These are phyloP conservation scores for Diaporthe sp. DNA, from an alignment of 2,329 filamentous ascomycete species.

Conservation along the genomic window DNA sequence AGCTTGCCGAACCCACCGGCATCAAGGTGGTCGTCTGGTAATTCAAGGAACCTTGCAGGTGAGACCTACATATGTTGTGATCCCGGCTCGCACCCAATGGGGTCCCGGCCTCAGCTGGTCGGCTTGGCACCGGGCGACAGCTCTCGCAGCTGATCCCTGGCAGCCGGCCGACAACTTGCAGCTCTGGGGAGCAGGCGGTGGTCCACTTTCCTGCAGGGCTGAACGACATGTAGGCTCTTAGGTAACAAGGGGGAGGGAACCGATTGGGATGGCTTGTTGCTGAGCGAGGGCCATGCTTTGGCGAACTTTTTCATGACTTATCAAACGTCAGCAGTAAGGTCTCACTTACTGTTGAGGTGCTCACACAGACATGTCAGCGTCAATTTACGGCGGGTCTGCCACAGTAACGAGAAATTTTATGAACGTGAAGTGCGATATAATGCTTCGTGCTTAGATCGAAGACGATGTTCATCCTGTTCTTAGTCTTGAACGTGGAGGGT, in stretches of 20 bases:
- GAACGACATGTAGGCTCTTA: not conserved
- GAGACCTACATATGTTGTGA: conserved; percentile 25
- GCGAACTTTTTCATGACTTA: not conserved
- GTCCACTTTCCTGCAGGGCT: conserved; percentile 27
- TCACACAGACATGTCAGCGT: conserved; percentile 1
- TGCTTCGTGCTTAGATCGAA: not conserved
- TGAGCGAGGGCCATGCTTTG: conserved; percentile 25
- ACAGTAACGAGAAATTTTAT: not conserved
- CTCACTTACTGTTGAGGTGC: conserved; percentile 7
- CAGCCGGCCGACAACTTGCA: conserved; percentile 24
- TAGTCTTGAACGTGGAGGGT: not conserved
- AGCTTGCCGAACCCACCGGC: conserved; percentile 24
- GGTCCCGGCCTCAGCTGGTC: conserved; percentile 4
- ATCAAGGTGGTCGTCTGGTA: conserved; percentile 21
- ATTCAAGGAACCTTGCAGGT: conserved; percentile 33
- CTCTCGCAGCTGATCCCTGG: conserved; percentile 27
- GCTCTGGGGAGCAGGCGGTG: not conserved
- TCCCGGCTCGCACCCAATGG: conserved; percentile 28
- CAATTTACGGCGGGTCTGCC: not conserved
- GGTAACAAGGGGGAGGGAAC: conserved; percentile 22
- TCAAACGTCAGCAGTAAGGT: conserved; percentile 12
- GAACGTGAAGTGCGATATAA: not conserved
- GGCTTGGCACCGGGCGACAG: conserved; percentile 15
- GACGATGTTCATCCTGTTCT: not conserved
- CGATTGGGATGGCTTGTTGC: conserved; percentile 14